phyloP scores from a whole-genome alignment of 148 eudicot species.

The Gaultheria prostrata region DNA sequence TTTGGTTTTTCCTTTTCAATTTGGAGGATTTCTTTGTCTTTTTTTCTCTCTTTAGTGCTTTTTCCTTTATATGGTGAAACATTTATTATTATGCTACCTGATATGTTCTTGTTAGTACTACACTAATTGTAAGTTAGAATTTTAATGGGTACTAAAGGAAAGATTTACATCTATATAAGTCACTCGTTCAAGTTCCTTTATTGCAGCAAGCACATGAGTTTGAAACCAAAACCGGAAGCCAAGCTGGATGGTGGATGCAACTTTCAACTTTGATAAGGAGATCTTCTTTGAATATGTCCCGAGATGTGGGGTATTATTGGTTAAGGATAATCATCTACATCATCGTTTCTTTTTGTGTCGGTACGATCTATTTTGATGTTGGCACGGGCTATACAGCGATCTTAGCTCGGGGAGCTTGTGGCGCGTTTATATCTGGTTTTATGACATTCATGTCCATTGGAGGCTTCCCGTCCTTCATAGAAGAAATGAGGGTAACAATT shows the following conservation, averaged over 20 bases:
- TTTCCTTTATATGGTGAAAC: too few species aligned
- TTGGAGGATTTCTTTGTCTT: too few species aligned
- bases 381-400: conserved; percentile 77
- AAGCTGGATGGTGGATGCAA: conserved; percentile 82
- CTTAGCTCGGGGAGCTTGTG: conserved; percentile 87
- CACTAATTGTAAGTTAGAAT: too few species aligned
- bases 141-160: too few species aligned
- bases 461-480: conserved; percentile 92
- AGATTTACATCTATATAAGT: too few species aligned
- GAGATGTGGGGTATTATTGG: conserved; percentile 94
- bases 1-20: not conserved
- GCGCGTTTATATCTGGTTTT: conserved; percentile 78
- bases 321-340: conserved; percentile 55
- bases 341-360: conserved; percentile 61
- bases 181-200: too few species aligned
- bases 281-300: conserved; percentile 74
- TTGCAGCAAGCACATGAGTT: conserved; percentile 54
- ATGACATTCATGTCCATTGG: conserved; percentile 99
- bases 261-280: conserved; percentile 59
- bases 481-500: conserved; percentile 74
- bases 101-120: too few species aligned
- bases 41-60: too few species aligned
- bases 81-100: too few species aligned
- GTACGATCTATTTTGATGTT: conserved; percentile 70
- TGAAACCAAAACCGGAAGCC: conserved; percentile 49